Base-by-base conservation (phyloP, 2,329 filamentous ascomycete genomes). In the Aspergillus fumigatiaffinis region DNA sequence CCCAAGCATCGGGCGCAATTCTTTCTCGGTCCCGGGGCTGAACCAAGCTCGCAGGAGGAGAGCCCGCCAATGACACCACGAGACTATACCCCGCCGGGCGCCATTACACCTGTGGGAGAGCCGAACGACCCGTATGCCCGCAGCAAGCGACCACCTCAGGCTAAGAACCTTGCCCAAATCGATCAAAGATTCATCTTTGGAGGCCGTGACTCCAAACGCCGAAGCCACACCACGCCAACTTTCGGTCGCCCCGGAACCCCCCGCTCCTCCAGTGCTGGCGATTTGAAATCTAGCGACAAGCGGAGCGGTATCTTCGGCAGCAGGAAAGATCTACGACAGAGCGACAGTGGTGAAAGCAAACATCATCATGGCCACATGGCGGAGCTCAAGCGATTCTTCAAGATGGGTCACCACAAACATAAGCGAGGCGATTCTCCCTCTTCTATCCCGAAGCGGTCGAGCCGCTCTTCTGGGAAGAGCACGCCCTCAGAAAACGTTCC, bases 371-470 rank as follows among this genome's bases (percentile, higher is more conserved):
- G 89, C 23, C 97, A 94, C 4, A 97, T 97, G 89, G 88, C 90
- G 3, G 93, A 97, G 67, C 76, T 99, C 59, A 97, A 96, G 77
- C 85, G 94, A n/a, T 99, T 99, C 73, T 96, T 99, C 80, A 94
- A 78, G 88, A 74, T 87, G 53, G 84, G 85, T 2, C 82, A 87
- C 64, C 91, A 91, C 64, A 91, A 91, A 69, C 76, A 82, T 59
- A 87, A 88, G 67, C 79, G 82, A 28, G 71, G 74, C 14, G 82
- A 87, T 57, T 91, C 89, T 63, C 85, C 89, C 29, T 72, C 78
- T 4, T 82, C 88, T 3, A 77, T 81, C 5, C 62, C 87, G 1
- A 87, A 87, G 6, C 83, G 84, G 63, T 73, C 76, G 10, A 76
- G 68, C 41, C 79, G 84, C 7, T 81, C 84, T 14, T 71, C 78